phyloP scores from a whole-genome alignment of 2,329 filamentous ascomycete species.

The Tothia fuscella region DNA sequence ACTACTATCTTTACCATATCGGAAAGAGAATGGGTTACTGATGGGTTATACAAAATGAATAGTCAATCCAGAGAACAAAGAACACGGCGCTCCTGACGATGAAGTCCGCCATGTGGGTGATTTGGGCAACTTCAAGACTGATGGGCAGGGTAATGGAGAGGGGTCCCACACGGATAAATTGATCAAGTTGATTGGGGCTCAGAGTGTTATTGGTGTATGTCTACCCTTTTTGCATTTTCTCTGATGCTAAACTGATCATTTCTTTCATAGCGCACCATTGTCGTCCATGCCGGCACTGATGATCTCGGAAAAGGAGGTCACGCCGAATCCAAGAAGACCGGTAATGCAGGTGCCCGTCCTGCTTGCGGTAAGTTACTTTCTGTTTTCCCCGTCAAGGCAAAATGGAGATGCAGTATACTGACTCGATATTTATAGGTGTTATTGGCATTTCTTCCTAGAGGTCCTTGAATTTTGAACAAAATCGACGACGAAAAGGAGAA shows the following conservation, averaged over 20 bases:
- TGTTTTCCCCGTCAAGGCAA: constrained; percentile 38
- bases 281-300: constrained; percentile 89
- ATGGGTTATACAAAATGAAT: not conserved
- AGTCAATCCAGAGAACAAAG: constrained; percentile 87
- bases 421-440: no score
- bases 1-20: not conserved
- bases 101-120: constrained; percentile 88
- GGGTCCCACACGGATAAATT: constrained; percentile 69
- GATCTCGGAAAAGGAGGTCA: constrained; percentile 87
- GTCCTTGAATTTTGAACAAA: not conserved
- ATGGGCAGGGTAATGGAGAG: constrained; percentile 80
- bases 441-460: constrained; percentile 73
- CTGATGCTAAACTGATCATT: constrained; percentile 15
- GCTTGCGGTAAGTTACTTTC: no score
- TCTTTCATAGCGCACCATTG: constrained; percentile 65
- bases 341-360: constrained; percentile 84
- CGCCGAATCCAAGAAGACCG: constrained; percentile 96
- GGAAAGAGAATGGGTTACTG: constrained; percentile 6
- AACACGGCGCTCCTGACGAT: constrained; percentile 78
- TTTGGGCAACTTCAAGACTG: constrained; percentile 93
- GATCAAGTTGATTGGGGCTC: constrained; percentile 89
- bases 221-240: constrained; percentile 1
- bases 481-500: not conserved
- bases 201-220: constrained; percentile 85
- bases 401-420: constrained; percentile 32